Evolutionary conservation across 2,329 filamentous ascomycete genomes (phyloP).

Genomic region (Bipolaris sorokiniana): DNA sequence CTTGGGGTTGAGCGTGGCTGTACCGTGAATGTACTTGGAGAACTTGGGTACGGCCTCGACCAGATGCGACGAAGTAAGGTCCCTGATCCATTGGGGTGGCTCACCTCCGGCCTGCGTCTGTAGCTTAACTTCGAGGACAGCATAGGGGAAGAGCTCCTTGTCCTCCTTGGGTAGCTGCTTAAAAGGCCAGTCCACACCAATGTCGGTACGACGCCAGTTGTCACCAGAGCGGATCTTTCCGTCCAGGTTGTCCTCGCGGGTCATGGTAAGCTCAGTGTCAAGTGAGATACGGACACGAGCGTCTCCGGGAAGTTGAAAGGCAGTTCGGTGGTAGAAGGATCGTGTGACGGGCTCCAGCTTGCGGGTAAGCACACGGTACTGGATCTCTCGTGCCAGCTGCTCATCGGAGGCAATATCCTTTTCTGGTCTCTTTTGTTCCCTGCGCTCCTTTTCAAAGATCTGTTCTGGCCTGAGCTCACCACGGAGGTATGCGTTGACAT

Average conservation of each 20-base stretch:
- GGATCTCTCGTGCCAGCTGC: conserved; percentile 86
- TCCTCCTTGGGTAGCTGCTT: conserved; percentile 84
- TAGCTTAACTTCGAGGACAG: conserved; percentile 94
- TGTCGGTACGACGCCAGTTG: conserved; percentile 97
- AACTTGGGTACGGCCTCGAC: conserved; percentile 99
- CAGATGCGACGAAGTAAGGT: conserved; percentile 89
- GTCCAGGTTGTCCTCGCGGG: conserved; percentile 92
- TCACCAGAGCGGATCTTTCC: conserved; percentile 75
- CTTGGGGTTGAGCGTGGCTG: conserved; percentile 82
- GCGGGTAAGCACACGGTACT: conserved; percentile 89
- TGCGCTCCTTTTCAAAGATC: conserved; percentile 95
- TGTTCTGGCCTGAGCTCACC: conserved; percentile 84
- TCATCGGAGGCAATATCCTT: conserved; percentile 92
- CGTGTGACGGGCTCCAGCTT: conserved; percentile 87
- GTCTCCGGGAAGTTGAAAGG: conserved; percentile 95
- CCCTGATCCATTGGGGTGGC: conserved; percentile 93
- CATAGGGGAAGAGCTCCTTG: conserved; percentile 91
- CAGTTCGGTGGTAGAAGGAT: conserved; percentile 97
- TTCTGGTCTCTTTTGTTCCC: conserved; percentile 90
- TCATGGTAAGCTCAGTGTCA: conserved; percentile 94
- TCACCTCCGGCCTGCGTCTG: conserved; percentile 96
- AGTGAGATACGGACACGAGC: conserved; percentile 95
- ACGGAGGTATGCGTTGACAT: conserved; percentile 87
- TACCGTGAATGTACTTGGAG: conserved; percentile 98
- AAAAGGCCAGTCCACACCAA: conserved; percentile 95